Conservation (phyloP, 176 grass and related monocot genomes). For the Themeda triandra region DNA sequence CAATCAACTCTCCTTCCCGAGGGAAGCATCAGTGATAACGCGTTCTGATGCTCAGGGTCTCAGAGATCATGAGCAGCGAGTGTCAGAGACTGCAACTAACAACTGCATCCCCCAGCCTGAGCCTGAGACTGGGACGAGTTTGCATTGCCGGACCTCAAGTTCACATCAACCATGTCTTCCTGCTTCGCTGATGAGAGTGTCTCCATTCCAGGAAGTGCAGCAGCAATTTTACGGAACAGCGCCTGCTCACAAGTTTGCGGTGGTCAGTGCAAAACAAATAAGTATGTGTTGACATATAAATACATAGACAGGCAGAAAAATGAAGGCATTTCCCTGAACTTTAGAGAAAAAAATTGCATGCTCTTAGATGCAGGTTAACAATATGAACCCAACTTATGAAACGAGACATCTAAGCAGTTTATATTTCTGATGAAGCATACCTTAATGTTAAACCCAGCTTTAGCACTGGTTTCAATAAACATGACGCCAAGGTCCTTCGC, state of each 20-base stretch:
- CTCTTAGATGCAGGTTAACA: not conserved
- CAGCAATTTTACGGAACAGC: slow-evolving; percentile 94
- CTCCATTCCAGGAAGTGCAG: slow-evolving; percentile 96
- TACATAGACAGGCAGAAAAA: not conserved
- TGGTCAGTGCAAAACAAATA: slow-evolving; percentile 22
- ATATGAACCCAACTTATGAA: not conserved
- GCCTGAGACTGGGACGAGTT: slow-evolving; percentile 79
- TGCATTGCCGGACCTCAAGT: slow-evolving; percentile 67
- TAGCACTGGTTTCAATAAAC: slow-evolving; percentile 99
- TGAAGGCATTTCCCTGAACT: not conserved
- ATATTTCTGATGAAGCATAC: slow-evolving; percentile 38
- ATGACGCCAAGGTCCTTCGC: slow-evolving; percentile 93
- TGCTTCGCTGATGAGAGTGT: slow-evolving; percentile 89
- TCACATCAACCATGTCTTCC: slow-evolving; percentile 96
- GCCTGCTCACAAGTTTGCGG: slow-evolving; percentile 45
- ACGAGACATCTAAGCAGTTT: slow-evolving; percentile 9
- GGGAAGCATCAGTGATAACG: slow-evolving; percentile 21
- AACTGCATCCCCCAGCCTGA: slow-evolving; percentile 81
- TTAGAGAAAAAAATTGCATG: not conserved
- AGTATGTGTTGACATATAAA: not conserved
- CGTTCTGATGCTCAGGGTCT: slow-evolving; percentile 15
- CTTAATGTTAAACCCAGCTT: slow-evolving; percentile 99
- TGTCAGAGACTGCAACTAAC: slow-evolving; percentile 44
- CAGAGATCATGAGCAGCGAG: slow-evolving; percentile 26
- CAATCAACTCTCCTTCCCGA: slow-evolving; percentile 36